Evolutionary conservation across 306 rosid genomes (phyloP).

Genomic region (Neltuma alba): DNA sequence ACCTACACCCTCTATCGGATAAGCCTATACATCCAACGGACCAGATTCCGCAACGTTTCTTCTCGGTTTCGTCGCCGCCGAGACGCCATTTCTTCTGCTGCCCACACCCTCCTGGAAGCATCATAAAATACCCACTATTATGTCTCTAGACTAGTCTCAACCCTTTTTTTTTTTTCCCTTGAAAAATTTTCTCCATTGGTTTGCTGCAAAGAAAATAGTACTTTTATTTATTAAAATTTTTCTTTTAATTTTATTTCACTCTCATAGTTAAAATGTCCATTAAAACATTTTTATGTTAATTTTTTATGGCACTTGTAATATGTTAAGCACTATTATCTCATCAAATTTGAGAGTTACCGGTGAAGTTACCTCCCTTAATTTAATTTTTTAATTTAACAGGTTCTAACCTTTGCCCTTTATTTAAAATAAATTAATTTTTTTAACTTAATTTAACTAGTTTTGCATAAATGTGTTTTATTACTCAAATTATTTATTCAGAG

Average conservation of each 20-base stretch:
- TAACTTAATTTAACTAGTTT: background rate
- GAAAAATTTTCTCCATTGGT: too few relatives aligned
- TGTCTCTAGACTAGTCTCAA: background rate
- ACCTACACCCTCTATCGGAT: constrained; percentile 29
- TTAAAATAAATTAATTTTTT: too few relatives aligned
- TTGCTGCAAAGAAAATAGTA: background rate
- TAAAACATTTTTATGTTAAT: background rate
- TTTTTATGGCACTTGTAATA: background rate
- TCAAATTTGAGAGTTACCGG: too few relatives aligned
- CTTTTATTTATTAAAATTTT: too few relatives aligned
- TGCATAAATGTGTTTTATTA: background rate
- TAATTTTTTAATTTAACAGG: too few relatives aligned
- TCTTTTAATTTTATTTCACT: too few relatives aligned
- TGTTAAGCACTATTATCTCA: too few relatives aligned
- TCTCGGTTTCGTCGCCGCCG: background rate
- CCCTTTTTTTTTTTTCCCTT: too few relatives aligned
- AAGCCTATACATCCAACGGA: constrained; percentile 26
- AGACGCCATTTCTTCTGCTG: background rate
- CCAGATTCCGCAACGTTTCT: constrained; percentile 35
- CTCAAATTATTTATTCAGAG: background rate
- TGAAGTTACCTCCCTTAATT: too few relatives aligned
- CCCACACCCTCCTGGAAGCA: background rate
- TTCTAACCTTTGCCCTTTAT: too few relatives aligned
- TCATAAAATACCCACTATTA: background rate
- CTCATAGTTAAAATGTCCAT: background rate